These are phyloP conservation scores for Aspergillus tamarii DNA, from an alignment of 2,329 filamentous ascomycete species.

Conservation along the genomic window DNA sequence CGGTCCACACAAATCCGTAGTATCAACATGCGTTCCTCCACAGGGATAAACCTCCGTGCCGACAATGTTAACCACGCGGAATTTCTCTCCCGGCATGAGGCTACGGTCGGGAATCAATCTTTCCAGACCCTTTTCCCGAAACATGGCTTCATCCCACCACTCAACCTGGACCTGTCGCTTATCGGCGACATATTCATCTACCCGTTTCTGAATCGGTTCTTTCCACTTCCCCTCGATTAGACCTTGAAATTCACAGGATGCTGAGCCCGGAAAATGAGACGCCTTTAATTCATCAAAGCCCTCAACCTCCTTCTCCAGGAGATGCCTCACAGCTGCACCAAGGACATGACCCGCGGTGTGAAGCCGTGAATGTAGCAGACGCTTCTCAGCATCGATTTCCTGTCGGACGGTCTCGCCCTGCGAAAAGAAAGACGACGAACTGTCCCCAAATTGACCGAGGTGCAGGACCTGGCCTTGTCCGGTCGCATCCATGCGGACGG, in stretches of 20 bases:
- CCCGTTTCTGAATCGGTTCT: constrained; percentile 61
- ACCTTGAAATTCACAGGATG: constrained; percentile 69
- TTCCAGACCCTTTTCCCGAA: constrained; percentile 57
- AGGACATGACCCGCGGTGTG: constrained; percentile 77
- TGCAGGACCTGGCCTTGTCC: constrained; percentile 64
- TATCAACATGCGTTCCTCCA: constrained; percentile 72
- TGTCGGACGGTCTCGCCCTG: constrained; percentile 56
- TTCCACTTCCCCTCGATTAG: constrained; percentile 67
- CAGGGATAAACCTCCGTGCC: constrained; percentile 73
- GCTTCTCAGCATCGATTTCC: constrained; percentile 62
- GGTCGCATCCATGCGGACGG: constrained; percentile 60
- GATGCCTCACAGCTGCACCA: constrained; percentile 65
- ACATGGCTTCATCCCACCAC: constrained; percentile 69
- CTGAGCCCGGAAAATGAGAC: constrained; percentile 69
- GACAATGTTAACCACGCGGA: constrained; percentile 70
- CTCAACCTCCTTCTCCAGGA: constrained; percentile 56
- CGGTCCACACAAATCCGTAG: constrained; percentile 57
- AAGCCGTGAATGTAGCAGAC: constrained; percentile 66
- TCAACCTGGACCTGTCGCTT: constrained; percentile 65
- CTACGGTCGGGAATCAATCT: constrained; percentile 58
- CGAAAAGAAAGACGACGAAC: constrained; percentile 37
- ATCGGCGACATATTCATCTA: constrained; percentile 61
- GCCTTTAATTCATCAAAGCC: constrained; percentile 70
- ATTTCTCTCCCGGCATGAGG: constrained; percentile 56
- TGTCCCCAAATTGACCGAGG: constrained; percentile 59